These are phyloP conservation scores for Lathyrus tuberosus DNA, from an alignment of 306 rosid species.

Conservation along the genomic window DNA sequence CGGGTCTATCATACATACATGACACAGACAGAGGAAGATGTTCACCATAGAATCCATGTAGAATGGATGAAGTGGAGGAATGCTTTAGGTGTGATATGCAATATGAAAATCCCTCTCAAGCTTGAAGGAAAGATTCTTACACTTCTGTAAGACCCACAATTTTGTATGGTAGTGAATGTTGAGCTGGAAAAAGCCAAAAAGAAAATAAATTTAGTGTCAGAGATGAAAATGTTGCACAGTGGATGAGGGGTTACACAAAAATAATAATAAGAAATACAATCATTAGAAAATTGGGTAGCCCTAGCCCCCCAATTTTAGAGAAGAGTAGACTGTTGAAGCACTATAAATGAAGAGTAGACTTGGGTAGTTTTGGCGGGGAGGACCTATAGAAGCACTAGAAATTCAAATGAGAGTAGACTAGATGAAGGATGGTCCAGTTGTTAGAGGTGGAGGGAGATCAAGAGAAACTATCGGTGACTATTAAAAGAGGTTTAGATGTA, in stretches of 20 bases:
- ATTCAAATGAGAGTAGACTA: neutral
- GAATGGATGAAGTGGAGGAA: slow-evolving; percentile 10
- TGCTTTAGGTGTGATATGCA: neutral
- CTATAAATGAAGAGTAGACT: neutral
- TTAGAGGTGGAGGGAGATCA: neutral
- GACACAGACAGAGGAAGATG: neutral
- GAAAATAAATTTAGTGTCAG: slow-evolving; percentile 1
- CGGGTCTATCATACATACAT: neutral
- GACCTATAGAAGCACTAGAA: slow-evolving; percentile 3
- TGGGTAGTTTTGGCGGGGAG: neutral
- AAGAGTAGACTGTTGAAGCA: neutral
- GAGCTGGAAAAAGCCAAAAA: neutral
- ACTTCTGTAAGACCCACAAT: neutral
- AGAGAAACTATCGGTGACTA: neutral
- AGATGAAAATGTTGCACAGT: neutral
- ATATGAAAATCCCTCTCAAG: slow-evolving; percentile 7
- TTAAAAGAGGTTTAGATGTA: slow-evolving; percentile 10
- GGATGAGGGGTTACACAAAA: slow-evolving; percentile 2
- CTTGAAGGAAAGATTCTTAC: neutral
- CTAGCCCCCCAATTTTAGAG: neutral
- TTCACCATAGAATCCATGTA: neutral
- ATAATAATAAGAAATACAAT: neutral
- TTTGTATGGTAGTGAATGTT: slow-evolving; percentile 15
- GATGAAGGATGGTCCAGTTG: slow-evolving; percentile 9
- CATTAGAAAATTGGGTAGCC: slow-evolving; percentile 3